Evolutionary conservation across 1,284 basidiomycete species (phyloP).

Genomic region (Naganishia liquefaciens): DNA sequence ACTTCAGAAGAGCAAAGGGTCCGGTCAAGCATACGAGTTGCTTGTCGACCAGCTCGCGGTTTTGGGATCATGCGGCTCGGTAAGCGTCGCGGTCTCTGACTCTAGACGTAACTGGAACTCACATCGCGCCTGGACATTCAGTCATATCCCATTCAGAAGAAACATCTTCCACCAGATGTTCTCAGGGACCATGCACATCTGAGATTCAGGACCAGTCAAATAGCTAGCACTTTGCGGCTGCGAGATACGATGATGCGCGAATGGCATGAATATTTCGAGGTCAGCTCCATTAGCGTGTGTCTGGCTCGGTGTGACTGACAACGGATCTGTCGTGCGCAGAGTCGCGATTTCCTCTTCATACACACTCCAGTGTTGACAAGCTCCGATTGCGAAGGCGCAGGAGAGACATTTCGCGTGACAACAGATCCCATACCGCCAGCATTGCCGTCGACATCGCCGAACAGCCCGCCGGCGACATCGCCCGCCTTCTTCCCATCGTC

Average conservation of each 20-base stretch:
- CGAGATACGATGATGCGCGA: slow-evolving; percentile 63
- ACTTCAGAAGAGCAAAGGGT: slow-evolving; percentile 66
- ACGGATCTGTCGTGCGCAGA: slow-evolving; percentile 53
- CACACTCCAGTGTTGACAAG: slow-evolving; percentile 87
- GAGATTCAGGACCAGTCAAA: slow-evolving; percentile 71
- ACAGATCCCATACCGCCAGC: slow-evolving; percentile 24
- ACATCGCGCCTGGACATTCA: slow-evolving; percentile 42
- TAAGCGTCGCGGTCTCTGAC: slow-evolving; percentile 47
- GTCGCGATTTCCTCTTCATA: slow-evolving; percentile 72
- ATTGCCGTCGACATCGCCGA: slow-evolving; percentile 29
- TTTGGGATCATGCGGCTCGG: slow-evolving; percentile 73
- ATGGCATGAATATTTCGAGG: slow-evolving; percentile 68
- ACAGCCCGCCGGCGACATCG: slow-evolving; percentile 40
- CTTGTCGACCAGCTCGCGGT: slow-evolving; percentile 66
- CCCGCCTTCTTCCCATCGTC: slow-evolving; percentile 52
- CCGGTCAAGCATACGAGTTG: slow-evolving; percentile 72
- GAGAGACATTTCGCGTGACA: slow-evolving; percentile 79
- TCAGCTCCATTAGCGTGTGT: slow-evolving; percentile 49
- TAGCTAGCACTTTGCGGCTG: slow-evolving; percentile 72
- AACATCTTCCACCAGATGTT: slow-evolving; percentile 70
- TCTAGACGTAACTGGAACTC: neutral
- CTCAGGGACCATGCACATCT: slow-evolving; percentile 80
- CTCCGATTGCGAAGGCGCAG: slow-evolving; percentile 96
- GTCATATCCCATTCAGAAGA: slow-evolving; percentile 85
- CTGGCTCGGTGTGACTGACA: neutral